Percentiles rank a stretch among this genome's conserved stretches.
Conservation (phyloP, 352 stramenopile genomes). For the Pythium brassicae region DNA sequence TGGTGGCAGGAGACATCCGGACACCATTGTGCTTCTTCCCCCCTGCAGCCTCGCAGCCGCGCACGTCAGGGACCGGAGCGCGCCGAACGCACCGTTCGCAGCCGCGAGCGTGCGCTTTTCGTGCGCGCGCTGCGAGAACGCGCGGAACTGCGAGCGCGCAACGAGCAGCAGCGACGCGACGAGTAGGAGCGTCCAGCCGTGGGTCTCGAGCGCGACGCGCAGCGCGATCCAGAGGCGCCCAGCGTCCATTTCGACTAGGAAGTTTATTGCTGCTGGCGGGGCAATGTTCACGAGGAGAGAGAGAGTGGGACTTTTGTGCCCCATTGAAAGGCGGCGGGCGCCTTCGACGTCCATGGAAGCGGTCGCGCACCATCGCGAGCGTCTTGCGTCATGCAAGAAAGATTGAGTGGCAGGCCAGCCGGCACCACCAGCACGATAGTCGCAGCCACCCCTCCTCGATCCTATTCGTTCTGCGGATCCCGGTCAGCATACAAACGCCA, state of each 20-base stretch:
- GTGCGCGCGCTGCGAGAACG: conserved; percentile 25
- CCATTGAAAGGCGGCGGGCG: too few species aligned
- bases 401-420: too few species aligned
- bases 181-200: conserved; percentile 54
- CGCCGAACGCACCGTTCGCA: conserved; percentile 60
- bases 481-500: not conserved
- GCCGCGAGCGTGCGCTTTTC: conserved; percentile 25
- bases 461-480: not conserved
- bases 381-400: too few species aligned
- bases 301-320: not conserved
- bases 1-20: not conserved
- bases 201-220: conserved; percentile 30
- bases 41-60: conserved; percentile 1
- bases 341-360: too few species aligned
- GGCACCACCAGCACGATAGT: too few species aligned
- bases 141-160: conserved; percentile 20
- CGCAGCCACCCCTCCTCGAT: too few species aligned
- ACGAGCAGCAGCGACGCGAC: conserved; percentile 23
- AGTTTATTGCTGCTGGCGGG: not conserved
- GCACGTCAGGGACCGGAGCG: too few species aligned
- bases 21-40: not conserved
- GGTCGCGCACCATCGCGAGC: too few species aligned
- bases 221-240: conserved; percentile 20
- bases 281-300: not conserved
- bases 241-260: conserved; percentile 1